Evolutionary conservation across 306 rosid genomes (phyloP).

Genomic region (Lathyrus aphaca): DNA sequence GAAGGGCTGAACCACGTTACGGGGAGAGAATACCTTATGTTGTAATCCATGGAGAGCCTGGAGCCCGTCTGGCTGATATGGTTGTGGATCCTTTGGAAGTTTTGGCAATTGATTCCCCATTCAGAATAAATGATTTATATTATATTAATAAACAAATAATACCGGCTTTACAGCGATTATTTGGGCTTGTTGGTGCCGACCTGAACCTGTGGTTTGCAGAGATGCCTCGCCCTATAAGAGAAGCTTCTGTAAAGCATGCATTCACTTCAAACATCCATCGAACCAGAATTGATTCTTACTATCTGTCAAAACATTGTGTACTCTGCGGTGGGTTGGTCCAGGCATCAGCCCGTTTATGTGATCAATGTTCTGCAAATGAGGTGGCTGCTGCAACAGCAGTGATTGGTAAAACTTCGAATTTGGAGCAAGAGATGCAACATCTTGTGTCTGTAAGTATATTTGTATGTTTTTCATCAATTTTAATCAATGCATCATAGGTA

Average conservation of each 20-base stretch:
- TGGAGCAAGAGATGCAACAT: slow-evolving; percentile 89
- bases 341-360: slow-evolving; percentile 70
- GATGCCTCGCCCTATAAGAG: slow-evolving; percentile 84
- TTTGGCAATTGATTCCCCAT: slow-evolving; percentile 70
- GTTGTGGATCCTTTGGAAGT: slow-evolving; percentile 93
- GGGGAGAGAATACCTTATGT: slow-evolving; percentile 87
- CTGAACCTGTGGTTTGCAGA: slow-evolving; percentile 81
- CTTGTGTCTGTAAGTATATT: slow-evolving; percentile 73
- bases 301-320: slow-evolving; percentile 87
- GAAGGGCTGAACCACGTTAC: slow-evolving; percentile 93
- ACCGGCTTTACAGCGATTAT: slow-evolving; percentile 86
- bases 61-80: slow-evolving; percentile 90
- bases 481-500: neutral
- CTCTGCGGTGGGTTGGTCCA: slow-evolving; percentile 84
- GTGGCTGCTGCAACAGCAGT: slow-evolving; percentile 68
- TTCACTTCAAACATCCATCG: slow-evolving; percentile 58
- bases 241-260: slow-evolving; percentile 60
- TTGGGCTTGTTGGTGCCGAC: slow-evolving; percentile 88
- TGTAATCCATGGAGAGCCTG: slow-evolving; percentile 91
- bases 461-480: slow-evolving; percentile 11
- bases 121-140: slow-evolving; percentile 78
- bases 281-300: slow-evolving; percentile 86
- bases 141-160: slow-evolving; percentile 92
- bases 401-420: slow-evolving; percentile 69
- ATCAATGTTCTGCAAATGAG: slow-evolving; percentile 62